A percentile compares a stretch with the other conserved stretches of the same genome.
These are phyloP conservation scores for Macrolepiota dolichaula DNA, from an alignment of 768 basidiomycete genomes.

Conservation along the genomic window DNA sequence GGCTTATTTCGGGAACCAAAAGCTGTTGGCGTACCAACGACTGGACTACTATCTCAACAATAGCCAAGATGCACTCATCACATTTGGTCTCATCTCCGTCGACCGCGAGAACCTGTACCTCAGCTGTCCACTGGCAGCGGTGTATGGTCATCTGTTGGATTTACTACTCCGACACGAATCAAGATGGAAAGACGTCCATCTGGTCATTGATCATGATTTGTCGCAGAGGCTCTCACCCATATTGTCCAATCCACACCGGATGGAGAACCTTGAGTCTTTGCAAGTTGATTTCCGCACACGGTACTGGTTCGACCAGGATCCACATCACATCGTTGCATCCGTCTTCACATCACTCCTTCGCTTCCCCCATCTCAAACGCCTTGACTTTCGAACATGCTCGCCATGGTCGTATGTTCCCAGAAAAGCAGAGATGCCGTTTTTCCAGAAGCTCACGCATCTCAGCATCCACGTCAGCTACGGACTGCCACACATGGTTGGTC, in stretches of 20 bases:
- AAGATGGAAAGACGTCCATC: background rate
- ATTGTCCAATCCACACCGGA: background rate
- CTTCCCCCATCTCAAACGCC: background rate
- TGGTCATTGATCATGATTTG: background rate
- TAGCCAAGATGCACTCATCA: background rate
- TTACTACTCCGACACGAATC: background rate
- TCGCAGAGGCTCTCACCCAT: background rate
- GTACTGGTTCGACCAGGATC: constrained; percentile 2
- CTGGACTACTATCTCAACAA: background rate
- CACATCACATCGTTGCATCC: background rate
- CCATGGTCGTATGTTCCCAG: background rate
- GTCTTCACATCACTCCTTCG: background rate
- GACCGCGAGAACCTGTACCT: background rate
- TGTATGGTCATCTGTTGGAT: background rate
- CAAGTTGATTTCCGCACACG: background rate
- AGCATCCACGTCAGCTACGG: background rate
- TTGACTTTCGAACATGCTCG: background rate
- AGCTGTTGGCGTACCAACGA: background rate
- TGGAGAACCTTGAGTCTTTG: background rate
- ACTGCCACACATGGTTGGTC: background rate
- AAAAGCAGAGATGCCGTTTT: background rate
- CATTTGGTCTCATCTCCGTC: background rate
- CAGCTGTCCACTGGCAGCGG: background rate
- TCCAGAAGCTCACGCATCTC: background rate
- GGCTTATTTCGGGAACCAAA: background rate